These are phyloP conservation scores for Cyclotella baltica DNA, from an alignment of 108 stramenopile genomes.

Conservation along the genomic window DNA sequence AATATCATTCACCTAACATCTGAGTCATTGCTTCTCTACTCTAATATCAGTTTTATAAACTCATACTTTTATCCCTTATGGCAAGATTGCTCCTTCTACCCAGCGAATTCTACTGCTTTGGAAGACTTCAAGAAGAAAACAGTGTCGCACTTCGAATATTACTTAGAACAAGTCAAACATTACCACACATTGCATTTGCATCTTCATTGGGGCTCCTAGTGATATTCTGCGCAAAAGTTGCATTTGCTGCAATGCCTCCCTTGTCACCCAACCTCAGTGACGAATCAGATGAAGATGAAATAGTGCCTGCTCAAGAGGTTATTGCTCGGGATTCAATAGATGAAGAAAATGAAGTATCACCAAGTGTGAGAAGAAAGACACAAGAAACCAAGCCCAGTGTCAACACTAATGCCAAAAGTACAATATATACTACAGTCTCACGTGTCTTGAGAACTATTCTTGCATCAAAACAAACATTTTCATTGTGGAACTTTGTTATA, in stretches of 20 bases:
- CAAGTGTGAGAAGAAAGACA: not conserved
- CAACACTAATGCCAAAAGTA: not conserved
- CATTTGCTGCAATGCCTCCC: constrained; percentile 49
- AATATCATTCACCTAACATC: not conserved
- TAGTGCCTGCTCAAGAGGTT: constrained; percentile 20
- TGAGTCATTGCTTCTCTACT: not conserved
- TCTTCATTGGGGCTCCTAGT: constrained; percentile 42
- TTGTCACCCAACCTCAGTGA: constrained; percentile 33
- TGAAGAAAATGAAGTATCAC: constrained; percentile 9
- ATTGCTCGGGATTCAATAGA: constrained; percentile 6
- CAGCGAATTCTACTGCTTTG: constrained; percentile 42
- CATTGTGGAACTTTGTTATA: constrained; percentile 38
- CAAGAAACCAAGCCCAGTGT: not conserved
- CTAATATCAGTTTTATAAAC: constrained; percentile 51
- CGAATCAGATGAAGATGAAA: constrained; percentile 27
- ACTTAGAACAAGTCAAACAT: constrained; percentile 47
- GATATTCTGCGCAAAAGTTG: constrained; percentile 45
- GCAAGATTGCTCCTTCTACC: constrained; percentile 46
- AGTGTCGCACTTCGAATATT: constrained; percentile 24
- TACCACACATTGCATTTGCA: constrained; percentile 48
- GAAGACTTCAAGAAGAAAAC: not conserved
- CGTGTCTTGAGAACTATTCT: constrained; percentile 30
- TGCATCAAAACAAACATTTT: constrained; percentile 45
- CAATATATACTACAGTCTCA: constrained; percentile 18
- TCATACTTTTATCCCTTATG: constrained; percentile 41